These are phyloP conservation scores for Brassica juncea DNA, from an alignment of 345 rosid genomes.

Conservation along the genomic window DNA sequence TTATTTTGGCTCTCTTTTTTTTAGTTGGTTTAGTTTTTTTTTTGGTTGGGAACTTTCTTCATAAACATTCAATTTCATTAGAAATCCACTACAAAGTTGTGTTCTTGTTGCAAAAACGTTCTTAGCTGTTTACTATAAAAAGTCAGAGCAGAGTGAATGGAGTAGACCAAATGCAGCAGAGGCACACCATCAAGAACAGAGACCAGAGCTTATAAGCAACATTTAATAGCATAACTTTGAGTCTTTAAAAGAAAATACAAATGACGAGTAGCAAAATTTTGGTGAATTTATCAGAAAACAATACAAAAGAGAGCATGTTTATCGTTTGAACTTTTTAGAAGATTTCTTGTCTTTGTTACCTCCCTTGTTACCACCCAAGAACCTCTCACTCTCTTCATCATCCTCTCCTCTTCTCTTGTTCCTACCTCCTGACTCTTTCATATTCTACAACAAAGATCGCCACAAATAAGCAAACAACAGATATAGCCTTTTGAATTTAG, in stretches of 20 bases:
- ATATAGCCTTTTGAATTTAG: background rate
- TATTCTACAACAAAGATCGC: constrained; percentile 46
- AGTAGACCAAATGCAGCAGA: background rate
- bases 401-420: constrained; percentile 56
- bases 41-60: background rate
- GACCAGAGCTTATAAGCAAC: background rate
- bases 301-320: background rate
- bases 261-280: constrained; percentile 11
- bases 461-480: background rate
- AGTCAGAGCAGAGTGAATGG: background rate
- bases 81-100: constrained; percentile 23
- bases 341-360: constrained; percentile 45
- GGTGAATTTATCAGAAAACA: constrained; percentile 1
- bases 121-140: background rate
- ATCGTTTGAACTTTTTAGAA: constrained; percentile 47
- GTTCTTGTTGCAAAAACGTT: background rate
- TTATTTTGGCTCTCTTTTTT: background rate
- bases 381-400: constrained; percentile 61
- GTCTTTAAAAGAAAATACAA: background rate
- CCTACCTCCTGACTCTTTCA: constrained; percentile 57
- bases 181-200: background rate
- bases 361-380: constrained; percentile 46
- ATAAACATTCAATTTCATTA: constrained; percentile 36
- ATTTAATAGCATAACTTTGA: background rate
- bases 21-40: constrained; percentile 19